phyloP scores from a whole-genome alignment of 345 rosid genomes.

The Alliaria petiolata region DNA sequence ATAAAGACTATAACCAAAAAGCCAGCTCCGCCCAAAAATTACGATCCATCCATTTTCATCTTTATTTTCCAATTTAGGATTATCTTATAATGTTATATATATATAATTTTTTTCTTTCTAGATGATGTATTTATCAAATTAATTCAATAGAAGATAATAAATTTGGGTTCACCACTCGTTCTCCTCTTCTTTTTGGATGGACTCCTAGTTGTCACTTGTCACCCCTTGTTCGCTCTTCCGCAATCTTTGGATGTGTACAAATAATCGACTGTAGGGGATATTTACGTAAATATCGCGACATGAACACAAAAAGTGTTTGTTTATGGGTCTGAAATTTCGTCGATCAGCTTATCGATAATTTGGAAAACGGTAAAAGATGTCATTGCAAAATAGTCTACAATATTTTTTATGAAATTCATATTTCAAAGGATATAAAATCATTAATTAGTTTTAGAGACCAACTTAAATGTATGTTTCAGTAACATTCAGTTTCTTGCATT shows the following conservation, averaged over 20 bases:
- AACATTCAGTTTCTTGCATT: too few species aligned
- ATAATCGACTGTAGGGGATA: not conserved
- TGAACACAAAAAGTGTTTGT: not conserved
- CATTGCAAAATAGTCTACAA: not conserved
- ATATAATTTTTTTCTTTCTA: not conserved
- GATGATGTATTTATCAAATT: not conserved
- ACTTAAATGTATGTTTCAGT: not conserved
- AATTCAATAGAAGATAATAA: conserved; percentile 2
- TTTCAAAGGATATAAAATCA: not conserved
- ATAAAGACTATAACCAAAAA: conserved; percentile 16
- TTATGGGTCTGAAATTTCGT: conserved; percentile 7
- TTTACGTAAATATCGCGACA: not conserved
- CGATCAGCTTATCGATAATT: not conserved
- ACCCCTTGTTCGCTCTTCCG: conserved; percentile 8
- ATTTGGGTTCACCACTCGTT: conserved; percentile 23
- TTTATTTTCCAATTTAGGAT: not conserved
- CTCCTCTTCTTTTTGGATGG: conserved; percentile 18
- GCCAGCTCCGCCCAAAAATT: conserved; percentile 29
- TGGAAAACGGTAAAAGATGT: not conserved
- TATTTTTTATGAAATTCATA: not conserved
- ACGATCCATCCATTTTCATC: conserved; percentile 25
- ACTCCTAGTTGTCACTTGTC: conserved; percentile 15
- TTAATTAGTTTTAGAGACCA: not conserved
- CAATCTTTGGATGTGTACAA: conserved; percentile 28
- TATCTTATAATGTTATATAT: not conserved